Conservation (phyloP, 345 rosid genomes). For the Salix exigua region DNA sequence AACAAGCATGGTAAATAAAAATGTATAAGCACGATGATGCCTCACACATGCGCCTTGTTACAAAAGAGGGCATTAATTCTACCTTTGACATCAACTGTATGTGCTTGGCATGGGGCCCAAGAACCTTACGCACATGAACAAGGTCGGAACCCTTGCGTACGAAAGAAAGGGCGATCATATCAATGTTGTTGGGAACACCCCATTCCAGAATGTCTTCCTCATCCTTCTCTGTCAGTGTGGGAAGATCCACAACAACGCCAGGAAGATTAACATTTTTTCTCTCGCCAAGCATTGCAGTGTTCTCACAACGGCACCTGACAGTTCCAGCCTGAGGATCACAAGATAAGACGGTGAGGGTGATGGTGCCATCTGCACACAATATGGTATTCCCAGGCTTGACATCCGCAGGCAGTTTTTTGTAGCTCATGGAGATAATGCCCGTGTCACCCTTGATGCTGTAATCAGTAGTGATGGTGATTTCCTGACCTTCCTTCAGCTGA, state of each 20-base stretch:
- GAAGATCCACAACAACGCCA: slow-evolving; percentile 88
- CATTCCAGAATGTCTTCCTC: slow-evolving; percentile 75
- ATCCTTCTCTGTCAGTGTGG: slow-evolving; percentile 83
- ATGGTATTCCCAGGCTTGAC: slow-evolving; percentile 71
- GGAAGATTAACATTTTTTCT: slow-evolving; percentile 93
- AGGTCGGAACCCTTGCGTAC: slow-evolving; percentile 94
- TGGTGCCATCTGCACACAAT: slow-evolving; percentile 86
- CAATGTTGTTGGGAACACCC: slow-evolving; percentile 84
- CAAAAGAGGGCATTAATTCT: slow-evolving; percentile 9
- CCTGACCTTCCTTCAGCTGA: slow-evolving; percentile 33
- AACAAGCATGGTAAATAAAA: not conserved
- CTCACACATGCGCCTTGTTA: not conserved
- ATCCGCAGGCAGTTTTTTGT: slow-evolving; percentile 73
- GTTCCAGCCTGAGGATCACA: slow-evolving; percentile 68
- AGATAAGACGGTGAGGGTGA: slow-evolving; percentile 60
- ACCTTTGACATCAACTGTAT: slow-evolving; percentile 91
- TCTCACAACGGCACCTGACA: slow-evolving; percentile 83
- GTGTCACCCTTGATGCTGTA: slow-evolving; percentile 64
- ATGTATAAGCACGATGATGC: not conserved
- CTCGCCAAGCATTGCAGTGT: slow-evolving; percentile 82
- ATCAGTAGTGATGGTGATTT: slow-evolving; percentile 59
- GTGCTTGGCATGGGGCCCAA: slow-evolving; percentile 67
- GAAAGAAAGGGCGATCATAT: slow-evolving; percentile 89
- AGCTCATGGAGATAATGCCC: slow-evolving; percentile 81
- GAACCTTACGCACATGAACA: slow-evolving; percentile 77